Conservation (phyloP, 345 rosid genomes). For the Ceriops tagal region DNA sequence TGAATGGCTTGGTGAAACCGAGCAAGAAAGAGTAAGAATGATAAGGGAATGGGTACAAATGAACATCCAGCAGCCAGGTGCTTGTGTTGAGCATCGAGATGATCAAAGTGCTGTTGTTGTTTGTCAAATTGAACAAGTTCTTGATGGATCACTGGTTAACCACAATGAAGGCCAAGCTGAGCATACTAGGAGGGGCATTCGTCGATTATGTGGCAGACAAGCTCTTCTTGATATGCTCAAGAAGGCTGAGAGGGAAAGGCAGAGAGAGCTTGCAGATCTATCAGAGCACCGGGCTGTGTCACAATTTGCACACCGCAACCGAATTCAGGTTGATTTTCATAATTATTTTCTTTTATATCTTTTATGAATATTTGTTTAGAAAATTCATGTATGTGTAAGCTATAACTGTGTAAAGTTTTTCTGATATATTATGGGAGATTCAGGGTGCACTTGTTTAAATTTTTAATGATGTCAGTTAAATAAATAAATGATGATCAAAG, state of each 20-base stretch:
- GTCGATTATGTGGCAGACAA: conserved; percentile 86
- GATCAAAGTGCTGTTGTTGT: conserved; percentile 53
- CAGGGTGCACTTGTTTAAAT: not conserved
- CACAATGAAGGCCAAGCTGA: conserved; percentile 44
- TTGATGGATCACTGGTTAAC: conserved; percentile 55
- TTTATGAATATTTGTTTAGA: not conserved
- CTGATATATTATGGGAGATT: not conserved
- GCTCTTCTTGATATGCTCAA: conserved; percentile 80
- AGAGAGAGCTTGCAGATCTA: conserved; percentile 67
- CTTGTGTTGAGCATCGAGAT: conserved; percentile 48
- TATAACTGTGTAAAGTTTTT: not conserved
- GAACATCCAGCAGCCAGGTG: conserved; percentile 64
- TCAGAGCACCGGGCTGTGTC: conserved; percentile 68
- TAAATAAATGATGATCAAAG: not conserved
- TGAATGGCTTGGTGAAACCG: conserved; percentile 85
- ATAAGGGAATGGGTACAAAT: conserved; percentile 85
- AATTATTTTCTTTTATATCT: not conserved
- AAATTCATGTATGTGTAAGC: not conserved
- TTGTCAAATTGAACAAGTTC: conserved; percentile 67
- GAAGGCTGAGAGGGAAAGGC: conserved; percentile 77
- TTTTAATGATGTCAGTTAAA: not conserved
- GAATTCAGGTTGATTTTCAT: conserved; percentile 67
- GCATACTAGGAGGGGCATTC: conserved; percentile 60
- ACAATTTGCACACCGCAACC: conserved; percentile 83
- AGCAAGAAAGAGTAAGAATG: conserved; percentile 87